phyloP scores from a whole-genome alignment of 495 filamentous ascomycete species.

The Talaromyces thailandensis region DNA sequence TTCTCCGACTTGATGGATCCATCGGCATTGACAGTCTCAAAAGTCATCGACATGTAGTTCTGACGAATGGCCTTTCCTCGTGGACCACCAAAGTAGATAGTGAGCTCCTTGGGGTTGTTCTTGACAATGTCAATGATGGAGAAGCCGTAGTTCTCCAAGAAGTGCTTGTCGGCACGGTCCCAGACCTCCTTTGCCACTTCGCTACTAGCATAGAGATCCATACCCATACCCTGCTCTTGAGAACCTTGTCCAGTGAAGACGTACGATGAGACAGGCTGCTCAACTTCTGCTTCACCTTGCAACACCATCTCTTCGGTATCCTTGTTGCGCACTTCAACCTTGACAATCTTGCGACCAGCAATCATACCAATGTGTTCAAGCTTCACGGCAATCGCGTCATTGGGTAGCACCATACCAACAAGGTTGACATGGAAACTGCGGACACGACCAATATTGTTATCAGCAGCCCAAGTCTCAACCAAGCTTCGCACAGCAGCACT shows the following conservation, averaged over 20 bases:
- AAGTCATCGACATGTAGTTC: constrained; percentile 99
- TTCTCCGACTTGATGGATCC: constrained; percentile 94
- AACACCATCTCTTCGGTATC: constrained; percentile 94
- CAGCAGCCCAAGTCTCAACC: constrained; percentile 98
- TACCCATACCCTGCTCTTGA: constrained; percentile 99
- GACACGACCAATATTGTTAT: constrained; percentile 96
- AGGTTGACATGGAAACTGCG: constrained; percentile 92
- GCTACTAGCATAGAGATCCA: constrained; percentile 93
- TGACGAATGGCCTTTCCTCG: constrained; percentile 93
- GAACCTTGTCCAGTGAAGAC: constrained; percentile 98
- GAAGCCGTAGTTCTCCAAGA: constrained; percentile 97
- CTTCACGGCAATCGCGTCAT: constrained; percentile 88
- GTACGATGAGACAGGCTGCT: constrained; percentile 95
- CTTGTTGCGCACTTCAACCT: constrained; percentile 88
- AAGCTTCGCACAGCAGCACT: constrained; percentile 94
- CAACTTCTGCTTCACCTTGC: constrained; percentile 90
- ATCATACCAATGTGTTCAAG: constrained; percentile 97
- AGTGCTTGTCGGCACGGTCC: constrained; percentile 96
- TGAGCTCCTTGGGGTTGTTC: constrained; percentile 98
- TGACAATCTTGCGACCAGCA: constrained; percentile 95
- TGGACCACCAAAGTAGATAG: constrained; percentile 95
- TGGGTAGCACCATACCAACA: constrained; percentile 95
- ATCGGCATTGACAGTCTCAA: constrained; percentile 88
- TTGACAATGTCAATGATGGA: constrained; percentile 98
- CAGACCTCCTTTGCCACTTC: constrained; percentile 93